These are phyloP conservation scores for Phytophthora crassamura DNA, from an alignment of 352 stramenopile species.

Conservation along the genomic window DNA sequence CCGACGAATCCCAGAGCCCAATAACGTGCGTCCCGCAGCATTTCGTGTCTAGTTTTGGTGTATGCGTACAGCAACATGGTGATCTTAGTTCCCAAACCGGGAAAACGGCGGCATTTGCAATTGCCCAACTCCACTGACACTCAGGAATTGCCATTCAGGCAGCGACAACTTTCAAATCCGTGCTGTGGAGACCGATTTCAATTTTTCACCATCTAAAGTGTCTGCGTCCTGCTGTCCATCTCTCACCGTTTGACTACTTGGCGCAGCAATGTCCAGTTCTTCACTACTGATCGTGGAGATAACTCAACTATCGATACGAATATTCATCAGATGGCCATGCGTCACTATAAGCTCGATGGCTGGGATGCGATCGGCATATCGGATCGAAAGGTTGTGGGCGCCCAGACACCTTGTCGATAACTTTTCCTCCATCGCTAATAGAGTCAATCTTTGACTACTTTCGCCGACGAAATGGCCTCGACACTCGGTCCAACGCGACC, in stretches of 20 bases:
- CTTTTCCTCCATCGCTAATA: slow-evolving; percentile 29
- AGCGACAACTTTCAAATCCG: slow-evolving; percentile 47
- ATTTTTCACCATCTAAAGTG: not conserved
- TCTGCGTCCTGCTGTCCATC: not conserved
- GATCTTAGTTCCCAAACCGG: slow-evolving; percentile 56
- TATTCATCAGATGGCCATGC: slow-evolving; percentile 69
- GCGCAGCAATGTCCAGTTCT: not conserved
- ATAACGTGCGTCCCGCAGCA: slow-evolving; percentile 31
- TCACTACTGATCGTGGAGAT: not conserved
- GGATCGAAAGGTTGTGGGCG: slow-evolving; percentile 79
- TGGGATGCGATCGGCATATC: slow-evolving; percentile 82
- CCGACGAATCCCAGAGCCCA: slow-evolving; percentile 46
- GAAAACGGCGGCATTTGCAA: slow-evolving; percentile 44
- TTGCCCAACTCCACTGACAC: slow-evolving; percentile 28
- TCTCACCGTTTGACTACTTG: not conserved
- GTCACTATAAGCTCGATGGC: slow-evolving; percentile 57
- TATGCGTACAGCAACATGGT: slow-evolving; percentile 49
- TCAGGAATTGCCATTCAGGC: slow-evolving; percentile 36
- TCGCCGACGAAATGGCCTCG: slow-evolving; percentile 50
- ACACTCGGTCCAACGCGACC: slow-evolving; percentile 56
- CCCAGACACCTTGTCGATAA: slow-evolving; percentile 33
- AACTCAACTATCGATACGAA: slow-evolving; percentile 8
- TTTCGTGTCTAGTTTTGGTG: slow-evolving; percentile 25
- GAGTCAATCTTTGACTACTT: slow-evolving; percentile 55
- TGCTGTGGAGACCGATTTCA: slow-evolving; percentile 25